phyloP scores from a whole-genome alignment of 306 rosid species.

The Betula pendula region DNA sequence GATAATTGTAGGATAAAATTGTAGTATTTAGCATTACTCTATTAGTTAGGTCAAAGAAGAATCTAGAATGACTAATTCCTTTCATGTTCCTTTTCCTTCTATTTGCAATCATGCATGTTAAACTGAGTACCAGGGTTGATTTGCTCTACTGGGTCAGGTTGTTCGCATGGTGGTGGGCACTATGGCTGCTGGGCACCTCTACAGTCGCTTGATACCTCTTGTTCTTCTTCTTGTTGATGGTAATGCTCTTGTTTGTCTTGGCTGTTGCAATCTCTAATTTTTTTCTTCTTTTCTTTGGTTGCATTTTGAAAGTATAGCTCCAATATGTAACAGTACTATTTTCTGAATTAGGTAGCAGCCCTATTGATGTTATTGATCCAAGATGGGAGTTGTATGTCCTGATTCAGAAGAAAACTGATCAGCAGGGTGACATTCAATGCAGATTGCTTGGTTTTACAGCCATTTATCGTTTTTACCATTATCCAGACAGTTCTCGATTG shows the following conservation, averaged over 20 bases:
- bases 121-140: constrained; percentile 23
- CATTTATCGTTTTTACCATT: constrained; percentile 83
- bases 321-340: constrained; percentile 12
- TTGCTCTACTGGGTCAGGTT: constrained; percentile 49
- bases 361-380: constrained; percentile 80
- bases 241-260: constrained; percentile 25
- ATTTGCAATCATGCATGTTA: neutral
- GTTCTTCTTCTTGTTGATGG: constrained; percentile 94
- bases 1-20: no score
- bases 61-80: neutral
- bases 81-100: neutral
- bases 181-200: constrained; percentile 74
- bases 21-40: no score
- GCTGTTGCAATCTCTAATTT: neutral
- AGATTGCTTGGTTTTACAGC: constrained; percentile 81
- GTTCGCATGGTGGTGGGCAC: constrained; percentile 75
- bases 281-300: constrained; percentile 3
- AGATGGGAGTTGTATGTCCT: constrained; percentile 86
- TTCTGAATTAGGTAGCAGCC: constrained; percentile 71
- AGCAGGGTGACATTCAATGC: constrained; percentile 47
- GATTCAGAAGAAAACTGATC: constrained; percentile 54
- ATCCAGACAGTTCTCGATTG: constrained; percentile 74
- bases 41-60: neutral
- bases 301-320: constrained; percentile 11
- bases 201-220: constrained; percentile 79